Evolutionary conservation across 352 stramenopile species (phyloP).

Genomic region (Pythium aphanidermatum): DNA sequence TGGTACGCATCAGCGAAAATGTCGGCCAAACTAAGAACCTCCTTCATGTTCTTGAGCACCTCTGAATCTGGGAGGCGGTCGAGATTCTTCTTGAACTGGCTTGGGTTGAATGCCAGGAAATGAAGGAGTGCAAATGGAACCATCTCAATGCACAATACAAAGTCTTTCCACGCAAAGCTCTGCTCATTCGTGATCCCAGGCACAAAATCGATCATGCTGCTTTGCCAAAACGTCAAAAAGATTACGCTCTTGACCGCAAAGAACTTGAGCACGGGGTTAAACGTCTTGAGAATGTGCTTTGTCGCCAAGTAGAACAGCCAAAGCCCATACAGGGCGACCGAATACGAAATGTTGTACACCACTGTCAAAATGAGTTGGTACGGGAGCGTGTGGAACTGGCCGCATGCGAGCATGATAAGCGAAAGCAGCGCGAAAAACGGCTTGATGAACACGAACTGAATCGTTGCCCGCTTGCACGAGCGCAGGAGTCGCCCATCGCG

Average conservation of each 20-base stretch:
- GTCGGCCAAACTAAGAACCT: conserved; percentile 76
- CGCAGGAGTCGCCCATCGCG: conserved; percentile 79
- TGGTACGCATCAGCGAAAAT: conserved; percentile 80
- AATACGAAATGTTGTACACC: conserved; percentile 92
- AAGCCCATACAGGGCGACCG: conserved; percentile 84
- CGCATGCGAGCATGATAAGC: conserved; percentile 73
- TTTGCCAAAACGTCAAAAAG: conserved; percentile 93
- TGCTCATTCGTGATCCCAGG: conserved; percentile 82
- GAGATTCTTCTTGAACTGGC: conserved; percentile 78
- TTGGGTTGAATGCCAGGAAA: conserved; percentile 72
- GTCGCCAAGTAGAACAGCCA: conserved; percentile 90
- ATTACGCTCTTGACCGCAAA: conserved; percentile 90
- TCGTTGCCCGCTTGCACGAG: conserved; percentile 85
- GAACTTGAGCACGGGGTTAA: conserved; percentile 90
- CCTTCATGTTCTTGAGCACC: conserved; percentile 87
- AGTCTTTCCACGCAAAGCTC: conserved; percentile 88
- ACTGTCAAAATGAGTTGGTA: conserved; percentile 82
- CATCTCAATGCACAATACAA: conserved; percentile 89
- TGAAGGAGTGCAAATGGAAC: conserved; percentile 77
- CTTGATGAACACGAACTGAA: conserved; percentile 92
- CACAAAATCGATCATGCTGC: conserved; percentile 76
- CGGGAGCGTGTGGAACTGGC: conserved; percentile 63
- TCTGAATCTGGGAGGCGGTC: conserved; percentile 66
- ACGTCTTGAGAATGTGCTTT: conserved; percentile 76
- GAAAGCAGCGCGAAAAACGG: conserved; percentile 83